These are phyloP conservation scores for Arthrobotrys megalospora DNA, from an alignment of 2,329 filamentous ascomycete species.

Conservation along the genomic window DNA sequence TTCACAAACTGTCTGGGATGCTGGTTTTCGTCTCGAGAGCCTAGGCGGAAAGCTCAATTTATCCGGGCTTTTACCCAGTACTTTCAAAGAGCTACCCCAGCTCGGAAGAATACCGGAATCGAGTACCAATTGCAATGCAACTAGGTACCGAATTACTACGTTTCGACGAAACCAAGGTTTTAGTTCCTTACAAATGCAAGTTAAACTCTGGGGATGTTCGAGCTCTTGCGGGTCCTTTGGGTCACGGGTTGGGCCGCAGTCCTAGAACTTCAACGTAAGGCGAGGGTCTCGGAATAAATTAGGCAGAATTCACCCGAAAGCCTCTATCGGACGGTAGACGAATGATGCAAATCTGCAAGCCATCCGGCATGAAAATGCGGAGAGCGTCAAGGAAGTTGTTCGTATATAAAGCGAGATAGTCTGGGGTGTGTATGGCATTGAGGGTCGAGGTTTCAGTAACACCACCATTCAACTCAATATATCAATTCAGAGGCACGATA, in stretches of 20 bases:
- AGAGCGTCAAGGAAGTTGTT: slow-evolving; percentile 17
- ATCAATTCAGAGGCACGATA: background rate
- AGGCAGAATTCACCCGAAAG: slow-evolving; percentile 58
- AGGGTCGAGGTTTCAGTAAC: background rate
- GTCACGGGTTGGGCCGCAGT: slow-evolving; percentile 15
- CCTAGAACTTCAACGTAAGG: background rate
- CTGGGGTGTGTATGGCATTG: background rate
- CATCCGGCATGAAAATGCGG: slow-evolving; percentile 35
- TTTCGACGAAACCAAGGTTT: slow-evolving; percentile 3
- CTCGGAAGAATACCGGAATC: slow-evolving; percentile 50
- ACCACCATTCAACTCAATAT: background rate
- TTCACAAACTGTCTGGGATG: slow-evolving; percentile 7
- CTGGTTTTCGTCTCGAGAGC: slow-evolving; percentile 23
- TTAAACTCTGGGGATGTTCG: slow-evolving; percentile 6
- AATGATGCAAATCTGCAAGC: slow-evolving; percentile 22
- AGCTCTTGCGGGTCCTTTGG: slow-evolving; percentile 11
- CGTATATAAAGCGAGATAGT: slow-evolving; percentile 31
- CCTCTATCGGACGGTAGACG: slow-evolving; percentile 44
- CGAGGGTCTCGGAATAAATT: slow-evolving; percentile 30
- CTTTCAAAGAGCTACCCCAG: slow-evolving; percentile 23
- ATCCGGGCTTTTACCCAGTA: slow-evolving; percentile 39
- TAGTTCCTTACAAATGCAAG: slow-evolving; percentile 5
- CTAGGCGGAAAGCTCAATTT: slow-evolving; percentile 9
- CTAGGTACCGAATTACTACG: background rate
- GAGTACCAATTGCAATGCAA: slow-evolving; percentile 12